Conservation (phyloP, 352 stramenopile genomes). For the Globisporangium emineosum region DNA sequence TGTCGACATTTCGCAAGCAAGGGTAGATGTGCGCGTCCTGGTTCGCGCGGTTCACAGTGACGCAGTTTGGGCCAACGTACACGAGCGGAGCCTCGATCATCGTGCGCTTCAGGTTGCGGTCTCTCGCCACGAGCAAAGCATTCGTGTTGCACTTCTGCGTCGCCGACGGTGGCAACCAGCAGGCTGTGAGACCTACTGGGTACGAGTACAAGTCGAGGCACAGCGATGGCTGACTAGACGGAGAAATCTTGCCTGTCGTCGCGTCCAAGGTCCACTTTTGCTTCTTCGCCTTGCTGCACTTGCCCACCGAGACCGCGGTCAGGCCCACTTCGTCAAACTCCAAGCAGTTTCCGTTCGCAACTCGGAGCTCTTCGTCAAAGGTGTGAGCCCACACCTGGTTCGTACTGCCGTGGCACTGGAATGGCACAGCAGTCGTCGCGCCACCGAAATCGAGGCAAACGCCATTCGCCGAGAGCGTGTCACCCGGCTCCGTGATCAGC, state of each 20-base stretch:
- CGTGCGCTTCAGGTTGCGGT: conserved; percentile 9
- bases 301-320: conserved; percentile 6
- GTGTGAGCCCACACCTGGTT: conserved; percentile 6
- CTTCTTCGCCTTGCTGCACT: conserved; percentile 9
- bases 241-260: not conserved
- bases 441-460: conserved; percentile 6
- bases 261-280: conserved; percentile 16
- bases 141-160: not conserved
- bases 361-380: conserved; percentile 6
- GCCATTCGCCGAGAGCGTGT: not conserved
- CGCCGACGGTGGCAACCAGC: not conserved
- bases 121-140: not conserved
- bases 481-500: not conserved
- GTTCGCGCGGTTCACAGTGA: conserved; percentile 7
- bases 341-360: not conserved
- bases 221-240: not conserved
- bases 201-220: conserved; percentile 7
- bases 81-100: conserved; percentile 4
- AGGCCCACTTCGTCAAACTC: not conserved
- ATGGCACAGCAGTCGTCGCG: not conserved
- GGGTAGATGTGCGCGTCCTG: not conserved
- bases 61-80: conserved; percentile 7
- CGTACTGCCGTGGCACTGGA: not conserved
- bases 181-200: not conserved
- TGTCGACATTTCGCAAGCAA: conserved; percentile 4